Conservation (phyloP, 129 eudicot species). For the Solidago caesia region DNA sequence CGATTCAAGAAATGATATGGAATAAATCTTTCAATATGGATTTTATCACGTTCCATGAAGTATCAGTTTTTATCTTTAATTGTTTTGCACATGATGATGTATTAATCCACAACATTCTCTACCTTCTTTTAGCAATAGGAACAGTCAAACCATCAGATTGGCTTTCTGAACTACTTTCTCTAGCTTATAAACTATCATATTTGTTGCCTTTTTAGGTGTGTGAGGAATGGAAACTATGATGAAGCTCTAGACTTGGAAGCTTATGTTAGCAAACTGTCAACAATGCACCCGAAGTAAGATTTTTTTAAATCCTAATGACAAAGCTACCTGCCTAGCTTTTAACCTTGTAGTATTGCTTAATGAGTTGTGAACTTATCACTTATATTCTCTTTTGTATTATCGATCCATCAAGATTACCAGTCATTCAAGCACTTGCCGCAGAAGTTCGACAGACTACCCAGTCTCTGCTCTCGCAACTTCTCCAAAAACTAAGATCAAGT, state of each 20-base stretch:
- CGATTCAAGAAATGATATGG: not conserved
- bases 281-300: conserved; percentile 97
- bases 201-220: conserved; percentile 53
- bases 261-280: conserved; percentile 78
- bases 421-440: conserved; percentile 84
- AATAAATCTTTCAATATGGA: not conserved
- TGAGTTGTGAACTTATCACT: conserved; percentile 11
- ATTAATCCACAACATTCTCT: conserved; percentile 12
- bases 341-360: conserved; percentile 17
- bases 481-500: conserved; percentile 89
- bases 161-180: not conserved
- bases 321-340: conserved; percentile 6
- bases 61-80: not conserved
- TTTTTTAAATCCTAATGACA: conserved; percentile 10
- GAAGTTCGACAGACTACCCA: conserved; percentile 89
- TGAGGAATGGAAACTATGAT: conserved; percentile 96
- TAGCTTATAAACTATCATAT: not conserved
- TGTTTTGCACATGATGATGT: conserved; percentile 16
- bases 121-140: conserved; percentile 6
- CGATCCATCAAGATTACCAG: conserved; percentile 53
- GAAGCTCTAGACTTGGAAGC: conserved; percentile 98
- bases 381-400: conserved; percentile 9
- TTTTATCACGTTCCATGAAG: not conserved
- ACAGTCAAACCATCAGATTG: not conserved
- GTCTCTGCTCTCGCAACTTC: conserved; percentile 94